phyloP scores from a whole-genome alignment of 1,139 yeast species.

The Debaryomyces psychrophilus region DNA sequence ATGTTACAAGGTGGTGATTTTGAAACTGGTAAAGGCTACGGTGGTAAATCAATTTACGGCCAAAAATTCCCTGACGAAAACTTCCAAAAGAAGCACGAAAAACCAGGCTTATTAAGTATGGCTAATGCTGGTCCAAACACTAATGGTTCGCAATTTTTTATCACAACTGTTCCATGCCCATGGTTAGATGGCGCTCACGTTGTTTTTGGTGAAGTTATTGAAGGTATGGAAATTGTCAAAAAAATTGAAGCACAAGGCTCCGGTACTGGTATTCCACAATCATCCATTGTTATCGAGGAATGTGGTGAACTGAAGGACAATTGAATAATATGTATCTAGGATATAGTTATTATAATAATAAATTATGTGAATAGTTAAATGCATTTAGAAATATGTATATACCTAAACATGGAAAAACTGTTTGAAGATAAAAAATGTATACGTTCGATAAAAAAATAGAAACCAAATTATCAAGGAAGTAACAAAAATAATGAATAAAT shows the following conservation, averaged over 20 bases:
- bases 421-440: conserved; percentile 9
- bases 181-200: conserved; percentile 49
- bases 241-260: conserved; percentile 41
- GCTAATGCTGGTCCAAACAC: conserved; percentile 50
- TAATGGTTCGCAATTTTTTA: conserved; percentile 47
- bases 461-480: conserved; percentile 5
- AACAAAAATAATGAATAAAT: conserved; percentile 9
- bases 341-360: conserved; percentile 6
- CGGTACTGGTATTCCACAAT: conserved; percentile 30
- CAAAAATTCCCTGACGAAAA: conserved; percentile 43
- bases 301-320: conserved; percentile 33
- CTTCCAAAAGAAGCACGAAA: conserved; percentile 37
- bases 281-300: conserved; percentile 41
- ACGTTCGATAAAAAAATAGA: conserved; percentile 7
- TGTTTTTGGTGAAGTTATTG: conserved; percentile 47
- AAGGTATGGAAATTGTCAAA: conserved; percentile 42
- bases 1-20: conserved; percentile 51
- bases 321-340: conserved; percentile 2
- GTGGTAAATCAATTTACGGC: conserved; percentile 46
- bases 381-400: conserved; percentile 13
- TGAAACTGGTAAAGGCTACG: conserved; percentile 44
- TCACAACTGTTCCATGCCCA: conserved; percentile 47
- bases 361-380: conserved; percentile 11
- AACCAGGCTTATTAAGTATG: conserved; percentile 44
- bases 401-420: conserved; percentile 8